Conservation (phyloP, 345 rosid species). For the Toxicodendron radicans region DNA sequence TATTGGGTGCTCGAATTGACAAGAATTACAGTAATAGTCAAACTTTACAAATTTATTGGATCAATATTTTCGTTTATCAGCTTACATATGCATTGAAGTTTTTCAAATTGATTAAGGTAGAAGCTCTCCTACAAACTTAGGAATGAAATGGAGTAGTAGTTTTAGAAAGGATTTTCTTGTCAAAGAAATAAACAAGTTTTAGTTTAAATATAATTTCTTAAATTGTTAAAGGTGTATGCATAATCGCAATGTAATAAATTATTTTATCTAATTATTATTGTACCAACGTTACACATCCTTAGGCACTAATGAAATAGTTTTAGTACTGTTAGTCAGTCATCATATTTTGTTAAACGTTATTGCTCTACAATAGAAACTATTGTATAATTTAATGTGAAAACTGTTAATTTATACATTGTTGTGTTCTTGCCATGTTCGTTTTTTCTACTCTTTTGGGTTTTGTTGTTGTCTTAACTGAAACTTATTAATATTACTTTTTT, state of each 20-base stretch:
- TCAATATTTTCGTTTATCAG: neutral
- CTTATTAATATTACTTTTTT: conserved; percentile 22
- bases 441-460: neutral
- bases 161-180: neutral
- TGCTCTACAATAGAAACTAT: too few relatives aligned
- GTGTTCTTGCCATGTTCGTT: neutral
- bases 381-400: too few relatives aligned
- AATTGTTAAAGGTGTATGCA: too few relatives aligned
- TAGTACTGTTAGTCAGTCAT: too few relatives aligned
- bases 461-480: neutral
- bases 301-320: too few relatives aligned
- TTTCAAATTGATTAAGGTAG: neutral
- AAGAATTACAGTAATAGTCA: neutral
- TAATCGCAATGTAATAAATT: too few relatives aligned
- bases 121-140: neutral
- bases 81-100: neutral
- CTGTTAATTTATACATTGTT: neutral
- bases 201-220: too few relatives aligned
- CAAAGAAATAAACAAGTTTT: neutral
- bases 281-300: too few relatives aligned
- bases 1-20: neutral
- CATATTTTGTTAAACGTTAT: too few relatives aligned
- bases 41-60: neutral
- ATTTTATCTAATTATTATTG: too few relatives aligned
- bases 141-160: neutral